Conservation (phyloP, 192 early-diverging fungal genomes). For the Spinellus fusiger region DNA sequence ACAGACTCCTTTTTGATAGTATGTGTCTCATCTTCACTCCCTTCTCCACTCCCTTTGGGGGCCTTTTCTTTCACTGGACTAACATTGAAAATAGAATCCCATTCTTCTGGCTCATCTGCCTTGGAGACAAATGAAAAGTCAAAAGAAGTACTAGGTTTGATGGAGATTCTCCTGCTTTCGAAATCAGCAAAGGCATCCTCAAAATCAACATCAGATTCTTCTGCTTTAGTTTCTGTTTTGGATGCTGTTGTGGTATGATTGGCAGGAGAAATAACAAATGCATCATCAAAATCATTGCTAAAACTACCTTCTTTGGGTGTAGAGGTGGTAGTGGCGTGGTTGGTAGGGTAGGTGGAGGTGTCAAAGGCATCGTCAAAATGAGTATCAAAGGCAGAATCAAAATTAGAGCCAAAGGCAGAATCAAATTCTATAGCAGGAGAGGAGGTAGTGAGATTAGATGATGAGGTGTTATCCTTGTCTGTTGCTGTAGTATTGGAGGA, state of each 20-base stretch:
- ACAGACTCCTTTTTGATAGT: not conserved
- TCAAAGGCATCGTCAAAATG: conserved; percentile 30
- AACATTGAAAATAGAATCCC: conserved; percentile 23
- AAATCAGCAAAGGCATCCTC: conserved; percentile 21
- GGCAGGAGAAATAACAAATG: conserved; percentile 6
- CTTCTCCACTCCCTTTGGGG: not conserved
- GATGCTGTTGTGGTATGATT: not conserved
- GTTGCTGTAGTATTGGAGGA: not conserved
- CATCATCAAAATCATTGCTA: conserved; percentile 11
- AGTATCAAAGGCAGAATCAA: conserved; percentile 1
- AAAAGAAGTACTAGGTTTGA: not conserved
- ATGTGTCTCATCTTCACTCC: not conserved
- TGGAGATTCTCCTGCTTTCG: not conserved
- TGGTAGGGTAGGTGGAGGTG: not conserved
- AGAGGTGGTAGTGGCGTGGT: not conserved
- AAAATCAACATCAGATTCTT: conserved; percentile 20
- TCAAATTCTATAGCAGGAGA: not conserved
- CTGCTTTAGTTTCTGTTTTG: not conserved
- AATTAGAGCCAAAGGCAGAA: not conserved
- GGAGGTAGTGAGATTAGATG: not conserved
- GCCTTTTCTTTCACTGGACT: not conserved
- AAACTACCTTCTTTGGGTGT: not conserved
- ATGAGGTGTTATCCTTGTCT: not conserved
- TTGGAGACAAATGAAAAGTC: not conserved
- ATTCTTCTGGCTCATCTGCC: conserved; percentile 10